Conservation (phyloP, 2,329 filamentous ascomycete species). For the Raffaelea deltoideospora region DNA sequence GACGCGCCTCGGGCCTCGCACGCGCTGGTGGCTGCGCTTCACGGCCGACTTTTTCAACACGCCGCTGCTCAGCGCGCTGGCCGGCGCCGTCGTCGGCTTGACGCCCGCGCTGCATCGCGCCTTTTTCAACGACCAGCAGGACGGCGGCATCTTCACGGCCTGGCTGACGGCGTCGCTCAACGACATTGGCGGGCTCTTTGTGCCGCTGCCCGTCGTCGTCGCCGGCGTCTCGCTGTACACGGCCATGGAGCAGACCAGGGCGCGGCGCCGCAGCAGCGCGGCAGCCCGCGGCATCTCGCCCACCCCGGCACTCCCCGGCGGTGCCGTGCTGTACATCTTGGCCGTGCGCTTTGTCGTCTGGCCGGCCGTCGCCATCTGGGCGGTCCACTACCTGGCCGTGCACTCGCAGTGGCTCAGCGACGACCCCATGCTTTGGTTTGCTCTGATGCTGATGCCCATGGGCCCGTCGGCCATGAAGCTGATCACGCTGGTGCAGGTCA, state of each 20-base stretch:
- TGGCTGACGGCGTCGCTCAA: slow-evolving; percentile 49
- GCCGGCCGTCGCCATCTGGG: slow-evolving; percentile 37
- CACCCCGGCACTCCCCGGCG: slow-evolving; percentile 31
- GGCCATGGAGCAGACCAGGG: slow-evolving; percentile 30
- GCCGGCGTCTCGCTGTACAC: slow-evolving; percentile 50
- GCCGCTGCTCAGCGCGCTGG: slow-evolving; percentile 42
- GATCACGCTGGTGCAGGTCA: slow-evolving; percentile 28
- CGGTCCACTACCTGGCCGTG: slow-evolving; percentile 38
- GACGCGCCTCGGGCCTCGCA: slow-evolving; percentile 13
- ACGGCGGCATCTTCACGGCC: slow-evolving; percentile 50
- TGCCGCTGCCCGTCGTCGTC: slow-evolving; percentile 48
- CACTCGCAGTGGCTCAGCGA: slow-evolving; percentile 32
- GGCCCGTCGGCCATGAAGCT: slow-evolving; percentile 32
- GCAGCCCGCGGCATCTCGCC: slow-evolving; percentile 12
- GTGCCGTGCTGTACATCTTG: slow-evolving; percentile 34
- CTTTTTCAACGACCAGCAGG: slow-evolving; percentile 41
- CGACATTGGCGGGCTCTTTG: slow-evolving; percentile 49
- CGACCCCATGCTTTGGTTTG: slow-evolving; percentile 54
- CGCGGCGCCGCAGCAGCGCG: slow-evolving; percentile 13
- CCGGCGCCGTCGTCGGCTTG: slow-evolving; percentile 44
- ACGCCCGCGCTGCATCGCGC: slow-evolving; percentile 40
- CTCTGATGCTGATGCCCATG: slow-evolving; percentile 31
- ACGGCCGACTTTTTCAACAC: slow-evolving; percentile 40
- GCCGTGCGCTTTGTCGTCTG: slow-evolving; percentile 44
- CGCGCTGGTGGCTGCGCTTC: slow-evolving; percentile 20